Base-by-base conservation (phyloP, 2,329 filamentous ascomycete genomes). In the Microdochium nivale region DNA sequence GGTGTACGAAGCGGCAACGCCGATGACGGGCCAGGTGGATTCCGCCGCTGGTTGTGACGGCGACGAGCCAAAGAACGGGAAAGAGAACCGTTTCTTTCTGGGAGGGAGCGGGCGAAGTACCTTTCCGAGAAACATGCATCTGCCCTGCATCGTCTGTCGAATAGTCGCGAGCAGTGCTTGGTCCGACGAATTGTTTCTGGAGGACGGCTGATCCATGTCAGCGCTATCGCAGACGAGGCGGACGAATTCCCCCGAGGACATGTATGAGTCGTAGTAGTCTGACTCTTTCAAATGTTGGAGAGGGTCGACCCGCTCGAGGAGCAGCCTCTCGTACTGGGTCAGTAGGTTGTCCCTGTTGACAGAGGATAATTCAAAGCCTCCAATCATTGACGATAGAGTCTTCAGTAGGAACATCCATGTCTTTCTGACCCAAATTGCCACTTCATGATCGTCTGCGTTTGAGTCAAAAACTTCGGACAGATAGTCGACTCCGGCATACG, bases 201-300 rank as follows among this genome's bases (percentile, higher is more conserved):
- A 14, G 35, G 35, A 14, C 35, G 35, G 13, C 35, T 16, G 13
- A 4, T 4, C 13, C 7, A 7, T 19, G 14, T 40, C 19, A 16
- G 13, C 35, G 14, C 7, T 14, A 16, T 40, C 5, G 11, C 27
- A 30, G 27, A 30, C 27, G 5, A 30, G 5, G 27, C 27, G 27
- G 27, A 30, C 27, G 27, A 30, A 30, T 5, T 30, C 35, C 35
- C 16, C 13, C 7, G 7, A 40, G 4, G 35, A 16, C 16, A 33
- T 32, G 23, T 51, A 8, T 50, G 49, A 50, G 49, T 40, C 43
- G 33, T 50, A 37, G 33, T 50, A 25, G 21, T 21, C 16, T 25
- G 35, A 40, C 49, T 19, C 49, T 33, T 49, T 21, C 8, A 30
- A 27, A 25, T 23, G 14, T 19, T 21, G 32, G 16, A 33, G 32